These are phyloP conservation scores for Trametes sp. DNA, from an alignment of 1,284 basidiomycete genomes.

Conservation along the genomic window DNA sequence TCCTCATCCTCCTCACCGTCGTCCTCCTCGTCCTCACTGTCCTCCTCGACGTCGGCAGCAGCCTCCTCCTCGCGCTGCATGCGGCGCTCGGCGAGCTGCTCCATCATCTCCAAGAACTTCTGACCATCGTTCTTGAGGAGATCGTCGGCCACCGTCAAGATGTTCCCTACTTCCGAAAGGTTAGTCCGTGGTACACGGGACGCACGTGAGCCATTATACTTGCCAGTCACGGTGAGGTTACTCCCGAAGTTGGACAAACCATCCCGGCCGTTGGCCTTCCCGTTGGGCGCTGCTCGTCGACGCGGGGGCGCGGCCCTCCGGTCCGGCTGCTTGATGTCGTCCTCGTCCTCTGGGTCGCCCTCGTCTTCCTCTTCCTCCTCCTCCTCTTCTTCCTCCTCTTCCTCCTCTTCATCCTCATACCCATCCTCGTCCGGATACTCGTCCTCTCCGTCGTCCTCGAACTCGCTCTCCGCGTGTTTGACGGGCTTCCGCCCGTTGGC, in stretches of 20 bases:
- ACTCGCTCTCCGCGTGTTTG: slow-evolving; percentile 63
- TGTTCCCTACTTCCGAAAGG: slow-evolving; percentile 71
- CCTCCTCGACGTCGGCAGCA: slow-evolving; percentile 71
- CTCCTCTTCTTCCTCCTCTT: slow-evolving; percentile 45
- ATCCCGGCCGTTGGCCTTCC: slow-evolving; percentile 36
- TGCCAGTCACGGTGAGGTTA: slow-evolving; percentile 45
- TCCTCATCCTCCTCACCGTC: slow-evolving; percentile 45
- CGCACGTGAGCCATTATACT: slow-evolving; percentile 27
- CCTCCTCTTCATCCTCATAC: slow-evolving; percentile 44
- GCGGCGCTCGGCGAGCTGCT: slow-evolving; percentile 94
- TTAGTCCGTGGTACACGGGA: slow-evolving; percentile 28
- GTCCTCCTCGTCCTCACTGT: slow-evolving; percentile 48
- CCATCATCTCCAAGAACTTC: slow-evolving; percentile 99
- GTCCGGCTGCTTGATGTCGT: slow-evolving; percentile 36
- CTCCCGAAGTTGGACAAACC: slow-evolving; percentile 41
- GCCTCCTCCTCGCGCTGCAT: slow-evolving; percentile 95
- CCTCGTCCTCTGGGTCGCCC: slow-evolving; percentile 41
- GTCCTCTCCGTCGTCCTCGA: slow-evolving; percentile 57
- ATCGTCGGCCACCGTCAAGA: slow-evolving; percentile 99
- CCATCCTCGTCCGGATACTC: slow-evolving; percentile 49
- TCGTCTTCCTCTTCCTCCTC: slow-evolving; percentile 44
- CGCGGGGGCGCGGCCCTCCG: slow-evolving; percentile 35
- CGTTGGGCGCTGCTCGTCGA: slow-evolving; percentile 37
- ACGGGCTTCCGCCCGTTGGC: slow-evolving; percentile 58
- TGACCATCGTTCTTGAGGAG: slow-evolving; percentile 98